These are phyloP conservation scores for Mangifera indica DNA, from an alignment of 345 rosid species.

Conservation along the genomic window DNA sequence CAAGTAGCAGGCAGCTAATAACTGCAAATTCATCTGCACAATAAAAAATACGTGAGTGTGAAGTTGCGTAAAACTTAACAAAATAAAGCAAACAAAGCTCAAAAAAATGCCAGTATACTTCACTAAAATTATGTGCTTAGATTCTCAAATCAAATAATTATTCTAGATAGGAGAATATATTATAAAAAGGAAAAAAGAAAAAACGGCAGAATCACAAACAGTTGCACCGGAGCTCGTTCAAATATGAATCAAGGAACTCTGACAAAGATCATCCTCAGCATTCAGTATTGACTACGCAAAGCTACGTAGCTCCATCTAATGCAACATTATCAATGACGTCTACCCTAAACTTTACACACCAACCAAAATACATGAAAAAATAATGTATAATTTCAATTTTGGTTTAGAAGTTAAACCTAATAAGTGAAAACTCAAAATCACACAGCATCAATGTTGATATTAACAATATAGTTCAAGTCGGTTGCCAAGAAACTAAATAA, in stretches of 20 bases:
- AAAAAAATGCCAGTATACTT: not conserved
- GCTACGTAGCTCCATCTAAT: not conserved
- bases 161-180: not conserved
- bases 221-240: not conserved
- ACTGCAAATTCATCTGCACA: conserved; percentile 73
- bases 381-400: not conserved
- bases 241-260: not conserved
- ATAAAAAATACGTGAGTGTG: not conserved
- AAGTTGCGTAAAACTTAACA: not conserved
- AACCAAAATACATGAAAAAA: not conserved
- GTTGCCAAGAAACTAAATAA: not conserved
- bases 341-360: not conserved
- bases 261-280: not conserved
- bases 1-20: conserved; percentile 81
- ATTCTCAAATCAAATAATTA: not conserved
- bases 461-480: not conserved
- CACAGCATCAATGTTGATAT: not conserved
- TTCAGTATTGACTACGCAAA: not conserved
- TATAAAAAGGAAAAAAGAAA: not conserved
- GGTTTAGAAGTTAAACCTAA: not conserved
- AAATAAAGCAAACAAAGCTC: not conserved
- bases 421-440: conserved; percentile 11
- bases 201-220: not conserved
- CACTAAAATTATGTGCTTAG: not conserved
- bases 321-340: not conserved